A percentile compares a stretch with the other conserved stretches of the same genome.
These are phyloP conservation scores for Chlorella sorokiniana DNA, from an alignment of 139 green algal genomes.

Conservation along the genomic window DNA sequence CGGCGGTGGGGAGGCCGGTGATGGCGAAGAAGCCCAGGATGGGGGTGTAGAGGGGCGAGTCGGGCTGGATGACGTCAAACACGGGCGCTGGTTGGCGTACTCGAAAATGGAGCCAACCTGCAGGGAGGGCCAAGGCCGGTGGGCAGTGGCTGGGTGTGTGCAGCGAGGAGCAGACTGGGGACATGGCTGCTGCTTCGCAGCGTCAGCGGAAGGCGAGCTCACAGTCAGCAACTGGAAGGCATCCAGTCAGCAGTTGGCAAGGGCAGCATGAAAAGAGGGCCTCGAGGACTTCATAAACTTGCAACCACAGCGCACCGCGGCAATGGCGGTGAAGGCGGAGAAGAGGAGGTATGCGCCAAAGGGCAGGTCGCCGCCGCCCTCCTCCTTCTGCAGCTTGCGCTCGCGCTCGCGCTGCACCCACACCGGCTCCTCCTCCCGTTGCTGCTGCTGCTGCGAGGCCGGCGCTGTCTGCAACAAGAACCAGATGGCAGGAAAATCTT, in stretches of 20 bases:
- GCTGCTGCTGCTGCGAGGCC: slow-evolving; percentile 10
- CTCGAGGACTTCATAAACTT: background rate
- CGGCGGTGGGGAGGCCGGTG: slow-evolving; percentile 77
- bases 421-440: slow-evolving; percentile 54
- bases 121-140: background rate
- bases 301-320: slow-evolving; percentile 53
- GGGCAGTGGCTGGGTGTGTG: background rate
- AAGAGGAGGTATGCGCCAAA: slow-evolving; percentile 79
- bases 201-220: no score
- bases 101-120: slow-evolving; percentile 74
- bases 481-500: no score
- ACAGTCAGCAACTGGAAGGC: no score
- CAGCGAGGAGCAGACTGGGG: background rate
- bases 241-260: no score
- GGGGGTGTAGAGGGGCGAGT: slow-evolving; percentile 75
- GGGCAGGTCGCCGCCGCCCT: slow-evolving; percentile 56
- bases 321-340: slow-evolving; percentile 80
- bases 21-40: slow-evolving; percentile 80
- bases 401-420: slow-evolving; percentile 83
- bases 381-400: slow-evolving; percentile 58
- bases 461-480: slow-evolving; percentile 8
- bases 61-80: slow-evolving; percentile 63
- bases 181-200: no score
- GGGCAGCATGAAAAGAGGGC: background rate
- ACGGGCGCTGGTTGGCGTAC: slow-evolving; percentile 60